Evolutionary conservation across 805 yeast genomes (phyloP), one percentile per base, ranked within the genome.

Genomic region (Huiozyma sinensis): DNA sequence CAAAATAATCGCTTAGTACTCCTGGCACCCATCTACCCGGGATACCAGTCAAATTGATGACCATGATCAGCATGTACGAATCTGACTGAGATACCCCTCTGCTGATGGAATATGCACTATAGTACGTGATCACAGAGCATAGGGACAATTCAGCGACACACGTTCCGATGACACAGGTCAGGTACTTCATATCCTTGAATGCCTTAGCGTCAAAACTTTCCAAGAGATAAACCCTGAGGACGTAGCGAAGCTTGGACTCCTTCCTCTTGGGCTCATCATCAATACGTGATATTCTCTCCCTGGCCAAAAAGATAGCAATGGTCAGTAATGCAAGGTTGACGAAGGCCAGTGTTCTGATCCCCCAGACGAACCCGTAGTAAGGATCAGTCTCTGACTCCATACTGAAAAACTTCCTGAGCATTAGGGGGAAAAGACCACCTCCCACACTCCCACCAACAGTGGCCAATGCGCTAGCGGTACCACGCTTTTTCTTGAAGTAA

Each of bases 401-500:
- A 5, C 46, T 53, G 48, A 69, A 77, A 17, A 77, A 58, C 28
- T 65, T 60, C 45, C 76, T 64, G 46, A 77, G 61, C 61, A 75
- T 67, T 27, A 75, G 54, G 9, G 82, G 81, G 62, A 76, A 74
- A 10, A 72, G 47, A 47, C 72, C 65, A 32, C 80, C 81, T 36
- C 81, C 81, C 24, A 76, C 35, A 10, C 76, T 68, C 3, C 78
- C 79, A 35, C 80, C 80, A 27, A 68, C 65, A 6, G 73, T 66
- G 0, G 76, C 69, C 3, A 72, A 38, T 1, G 76, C 74, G 7
- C 63, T 60, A 24, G 79, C 81, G 43, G 68, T 61, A 2, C 83
- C 87, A 54, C 86, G 66, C 49, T 65, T 75, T 39, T 58, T 66
- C 42, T 69, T 65, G 54, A 81, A 81, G 75, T 83, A 81, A 50